phyloP scores from a whole-genome alignment of 768 basidiomycete species.

The Suillus placidus region DNA sequence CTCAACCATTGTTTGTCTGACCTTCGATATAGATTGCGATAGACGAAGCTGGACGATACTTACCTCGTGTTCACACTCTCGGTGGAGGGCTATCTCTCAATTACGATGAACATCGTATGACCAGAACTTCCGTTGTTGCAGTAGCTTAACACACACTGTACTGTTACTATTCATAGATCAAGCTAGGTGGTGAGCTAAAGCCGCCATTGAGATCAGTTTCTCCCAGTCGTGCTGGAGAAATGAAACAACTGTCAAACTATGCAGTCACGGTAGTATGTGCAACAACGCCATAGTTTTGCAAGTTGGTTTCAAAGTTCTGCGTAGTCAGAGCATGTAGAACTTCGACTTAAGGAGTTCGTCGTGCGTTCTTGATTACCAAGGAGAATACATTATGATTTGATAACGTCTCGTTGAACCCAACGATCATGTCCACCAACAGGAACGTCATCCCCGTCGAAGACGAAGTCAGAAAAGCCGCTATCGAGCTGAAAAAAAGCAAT shows the following conservation, averaged over 20 bases:
- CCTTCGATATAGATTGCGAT: too few species aligned
- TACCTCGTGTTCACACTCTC: neutral
- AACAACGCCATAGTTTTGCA: neutral
- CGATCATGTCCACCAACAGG: conserved; percentile 11
- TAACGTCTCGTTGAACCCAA: neutral
- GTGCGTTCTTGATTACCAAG: neutral
- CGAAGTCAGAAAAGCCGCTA: conserved; percentile 58
- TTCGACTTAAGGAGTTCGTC: neutral
- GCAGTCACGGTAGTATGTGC: neutral
- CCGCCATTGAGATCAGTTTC: neutral
- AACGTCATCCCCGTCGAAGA: conserved; percentile 55
- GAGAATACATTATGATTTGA: neutral
- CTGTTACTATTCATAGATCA: neutral
- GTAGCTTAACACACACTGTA: neutral
- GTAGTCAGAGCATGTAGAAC: neutral
- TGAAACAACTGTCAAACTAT: neutral
- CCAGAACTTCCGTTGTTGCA: neutral
- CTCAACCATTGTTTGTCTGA: too few species aligned
- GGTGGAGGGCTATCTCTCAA: neutral
- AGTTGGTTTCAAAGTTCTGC: neutral
- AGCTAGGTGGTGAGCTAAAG: neutral
- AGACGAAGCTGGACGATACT: neutral
- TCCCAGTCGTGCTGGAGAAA: neutral
- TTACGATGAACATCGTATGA: neutral
- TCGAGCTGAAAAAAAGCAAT: conserved; percentile 55